phyloP scores from a whole-genome alignment of 202 grass and related monocot species.

The Musa balbisiana region DNA sequence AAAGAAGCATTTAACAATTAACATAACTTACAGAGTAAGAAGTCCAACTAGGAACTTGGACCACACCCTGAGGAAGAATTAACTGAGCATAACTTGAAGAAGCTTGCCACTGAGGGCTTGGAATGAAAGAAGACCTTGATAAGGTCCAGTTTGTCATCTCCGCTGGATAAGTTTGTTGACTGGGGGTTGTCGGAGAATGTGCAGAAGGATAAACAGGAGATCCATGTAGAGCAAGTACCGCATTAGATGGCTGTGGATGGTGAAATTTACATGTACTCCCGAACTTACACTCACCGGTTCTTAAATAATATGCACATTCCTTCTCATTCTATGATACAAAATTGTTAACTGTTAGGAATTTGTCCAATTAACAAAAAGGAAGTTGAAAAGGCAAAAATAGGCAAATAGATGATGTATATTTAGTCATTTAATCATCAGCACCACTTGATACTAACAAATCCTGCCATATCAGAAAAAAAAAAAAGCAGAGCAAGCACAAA shows the following conservation, averaged over 20 bases:
- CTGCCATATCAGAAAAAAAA: neutral
- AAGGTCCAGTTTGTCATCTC: slow-evolving; percentile 63
- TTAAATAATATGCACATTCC: slow-evolving; percentile 84
- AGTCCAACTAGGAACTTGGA: slow-evolving; percentile 75
- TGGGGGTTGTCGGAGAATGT: slow-evolving; percentile 48
- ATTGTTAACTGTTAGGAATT: slow-evolving; percentile 28
- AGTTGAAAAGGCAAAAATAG: neutral
- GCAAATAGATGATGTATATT: neutral
- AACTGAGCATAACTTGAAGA: slow-evolving; percentile 87
- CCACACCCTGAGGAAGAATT: slow-evolving; percentile 76
- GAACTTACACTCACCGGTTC: slow-evolving; percentile 90
- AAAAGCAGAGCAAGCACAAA: slow-evolving; percentile 43
- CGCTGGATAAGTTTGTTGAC: slow-evolving; percentile 46
- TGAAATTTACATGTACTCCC: slow-evolving; percentile 84
- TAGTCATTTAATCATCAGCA: neutral
- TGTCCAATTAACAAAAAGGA: slow-evolving; percentile 16
- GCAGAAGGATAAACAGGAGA: slow-evolving; percentile 56
- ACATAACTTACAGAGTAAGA: slow-evolving; percentile 68
- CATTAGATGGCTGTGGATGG: slow-evolving; percentile 79
- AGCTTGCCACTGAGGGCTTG: slow-evolving; percentile 82
- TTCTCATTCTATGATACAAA: slow-evolving; percentile 76
- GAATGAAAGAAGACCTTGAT: slow-evolving; percentile 68
- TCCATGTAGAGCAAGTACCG: slow-evolving; percentile 52
- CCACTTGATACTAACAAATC: neutral
- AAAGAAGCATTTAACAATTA: neutral